A percentile compares a stretch with the other conserved stretches of the same genome.
Conservation (phyloP, 331 rosid genomes). For the Malus hybrid region DNA sequence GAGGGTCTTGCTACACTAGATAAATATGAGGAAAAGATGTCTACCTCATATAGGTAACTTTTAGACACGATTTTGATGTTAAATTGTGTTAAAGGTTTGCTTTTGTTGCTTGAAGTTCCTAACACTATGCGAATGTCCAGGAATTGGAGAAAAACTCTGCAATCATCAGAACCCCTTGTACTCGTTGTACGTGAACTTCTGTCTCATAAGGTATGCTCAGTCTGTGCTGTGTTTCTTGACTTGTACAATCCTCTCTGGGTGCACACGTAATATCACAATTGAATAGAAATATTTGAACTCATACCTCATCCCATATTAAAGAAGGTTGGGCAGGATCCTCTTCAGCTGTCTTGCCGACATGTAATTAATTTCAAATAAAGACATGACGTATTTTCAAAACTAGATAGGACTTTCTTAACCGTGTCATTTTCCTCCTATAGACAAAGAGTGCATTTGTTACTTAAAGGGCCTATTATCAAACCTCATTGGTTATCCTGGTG, state of each 20-base stretch:
- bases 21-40: constrained; percentile 51
- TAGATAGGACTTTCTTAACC: not conserved
- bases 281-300: not conserved
- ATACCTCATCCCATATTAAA: not conserved
- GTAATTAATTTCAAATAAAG: not conserved
- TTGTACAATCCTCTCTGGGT: not conserved
- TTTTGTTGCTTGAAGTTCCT: constrained; percentile 17
- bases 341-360: not conserved
- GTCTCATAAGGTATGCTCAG: constrained; percentile 58
- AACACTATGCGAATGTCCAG: constrained; percentile 36
- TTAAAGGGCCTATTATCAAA: not conserved
- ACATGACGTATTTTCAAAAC: not conserved
- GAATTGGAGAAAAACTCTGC: constrained; percentile 59
- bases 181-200: constrained; percentile 52
- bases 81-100: not conserved
- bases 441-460: not conserved
- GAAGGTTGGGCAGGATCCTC: not conserved
- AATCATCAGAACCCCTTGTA: constrained; percentile 62
- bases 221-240: not conserved
- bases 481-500: not conserved
- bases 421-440: not conserved
- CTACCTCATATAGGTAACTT: constrained; percentile 48
- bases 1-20: constrained; percentile 76
- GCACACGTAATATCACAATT: not conserved
- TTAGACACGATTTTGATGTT: not conserved